Base-by-base conservation (phyloP, 352 stramenopile species). In the Phytophthora pinifolia region DNA sequence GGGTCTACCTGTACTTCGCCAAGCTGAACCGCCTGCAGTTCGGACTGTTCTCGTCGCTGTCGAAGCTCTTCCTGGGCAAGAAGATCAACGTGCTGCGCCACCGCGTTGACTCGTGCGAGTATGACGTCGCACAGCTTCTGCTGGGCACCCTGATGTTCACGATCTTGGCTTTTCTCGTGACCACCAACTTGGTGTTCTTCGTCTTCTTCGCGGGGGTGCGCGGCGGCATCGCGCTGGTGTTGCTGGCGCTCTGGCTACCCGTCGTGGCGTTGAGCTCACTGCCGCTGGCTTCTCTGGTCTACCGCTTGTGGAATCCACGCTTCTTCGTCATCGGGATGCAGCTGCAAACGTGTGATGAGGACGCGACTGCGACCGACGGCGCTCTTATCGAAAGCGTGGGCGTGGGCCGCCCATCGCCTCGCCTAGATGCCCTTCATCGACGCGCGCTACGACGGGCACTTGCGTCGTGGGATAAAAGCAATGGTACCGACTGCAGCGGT, bases 161-260 rank as follows among this genome's bases (percentile, higher is more conserved):
- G 32, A 85, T 97, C 30, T 72, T 96, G 46, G 72, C 94, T 17
- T 98, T 98, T 71, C 62, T 98, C 20, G 94, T 96, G 44, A 97
- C 93, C 9, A 98, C 94, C 14, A 88, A 97, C 44, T 66, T 96
- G 27, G 89, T 98, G 0, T 98, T 98, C 67, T 96, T 97, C 64
- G 75, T 89, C 7, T 98, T 96, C 60, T 98, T 98, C 70, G 73
- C 79, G 6, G 67, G 91, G 5, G 76, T 96, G 17, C 82, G 85
- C 6, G 59, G 82, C 10, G 59, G 59, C 1, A 70, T 92, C 34
- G 69, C 79, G 42, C 7, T 66, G 1, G 27, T 70, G 9, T 65
- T 67, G 22, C 33, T 70, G 6, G n/a, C 66, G 15, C 60, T 91
- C 2, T 88, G 76, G 76, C 12, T 81, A 1, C 76, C 79, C 9